Evolutionary conservation across 305 asterid species (phyloP).

Genomic region (Lippia alba): DNA sequence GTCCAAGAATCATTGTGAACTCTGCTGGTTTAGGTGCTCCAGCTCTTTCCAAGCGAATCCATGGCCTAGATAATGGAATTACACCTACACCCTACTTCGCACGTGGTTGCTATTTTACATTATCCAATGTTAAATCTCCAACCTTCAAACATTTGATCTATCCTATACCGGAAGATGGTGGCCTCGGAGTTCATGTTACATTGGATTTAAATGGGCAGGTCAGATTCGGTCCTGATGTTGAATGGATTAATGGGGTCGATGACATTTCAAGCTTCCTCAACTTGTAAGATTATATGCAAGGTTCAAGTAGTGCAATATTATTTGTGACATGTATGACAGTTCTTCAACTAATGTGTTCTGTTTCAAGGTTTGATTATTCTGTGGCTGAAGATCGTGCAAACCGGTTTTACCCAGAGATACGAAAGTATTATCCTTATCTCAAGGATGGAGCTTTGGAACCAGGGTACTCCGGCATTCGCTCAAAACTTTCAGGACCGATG

Average conservation of each 20-base stretch:
- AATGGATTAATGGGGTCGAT: constrained; percentile 77
- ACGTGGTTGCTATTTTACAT: constrained; percentile 85
- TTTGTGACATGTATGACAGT: neutral
- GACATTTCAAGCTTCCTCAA: constrained; percentile 70
- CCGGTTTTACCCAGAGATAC: constrained; percentile 66
- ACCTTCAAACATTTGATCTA: constrained; percentile 79
- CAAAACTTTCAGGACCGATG: constrained; percentile 69
- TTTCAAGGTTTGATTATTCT: constrained; percentile 71
- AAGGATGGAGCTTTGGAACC: constrained; percentile 76
- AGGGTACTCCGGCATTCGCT: constrained; percentile 82
- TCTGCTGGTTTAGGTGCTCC: constrained; percentile 83
- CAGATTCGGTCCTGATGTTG: constrained; percentile 92
- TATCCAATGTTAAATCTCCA: constrained; percentile 51
- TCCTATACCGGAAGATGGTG: constrained; percentile 94
- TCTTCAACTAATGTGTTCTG: constrained; percentile 4
- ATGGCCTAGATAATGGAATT: constrained; percentile 43
- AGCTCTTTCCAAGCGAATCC: constrained; percentile 56
- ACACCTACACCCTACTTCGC: constrained; percentile 68
- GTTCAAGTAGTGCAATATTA: neutral
- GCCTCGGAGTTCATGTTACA: constrained; percentile 93
- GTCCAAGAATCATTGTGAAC: constrained; percentile 73
- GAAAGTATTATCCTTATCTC: constrained; percentile 72
- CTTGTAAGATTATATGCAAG: constrained; percentile 50
- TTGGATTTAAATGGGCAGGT: constrained; percentile 79
- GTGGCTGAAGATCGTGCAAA: constrained; percentile 63